phyloP scores from a whole-genome alignment of 2,329 filamentous ascomycete species.

The Aureobasidium sp. region DNA sequence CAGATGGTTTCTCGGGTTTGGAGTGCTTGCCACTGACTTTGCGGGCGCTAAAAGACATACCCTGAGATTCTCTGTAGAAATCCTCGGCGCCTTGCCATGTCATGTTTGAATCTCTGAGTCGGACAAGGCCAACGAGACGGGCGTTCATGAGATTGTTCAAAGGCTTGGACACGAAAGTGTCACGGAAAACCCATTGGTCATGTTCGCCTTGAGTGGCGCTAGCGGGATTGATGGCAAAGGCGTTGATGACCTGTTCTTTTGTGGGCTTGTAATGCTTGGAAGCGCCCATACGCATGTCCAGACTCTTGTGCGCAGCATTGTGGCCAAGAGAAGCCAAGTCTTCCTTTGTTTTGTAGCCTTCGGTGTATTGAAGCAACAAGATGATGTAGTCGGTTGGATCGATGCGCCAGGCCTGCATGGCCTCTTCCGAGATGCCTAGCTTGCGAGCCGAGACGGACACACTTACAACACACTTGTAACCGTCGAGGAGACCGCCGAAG shows the following conservation, averaged over 20 bases:
- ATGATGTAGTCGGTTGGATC: constrained; percentile 61
- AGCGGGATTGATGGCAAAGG: constrained; percentile 38
- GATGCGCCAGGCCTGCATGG: constrained; percentile 71
- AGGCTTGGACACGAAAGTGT: constrained; percentile 65
- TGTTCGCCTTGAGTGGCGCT: constrained; percentile 14
- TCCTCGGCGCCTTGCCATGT: constrained; percentile 63
- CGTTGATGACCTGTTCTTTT: constrained; percentile 44
- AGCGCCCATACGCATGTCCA: constrained; percentile 63
- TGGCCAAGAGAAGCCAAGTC: constrained; percentile 41
- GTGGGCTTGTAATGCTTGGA: constrained; percentile 68
- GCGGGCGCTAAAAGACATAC: constrained; percentile 25
- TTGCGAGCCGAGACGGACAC: constrained; percentile 64
- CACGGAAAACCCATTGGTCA: constrained; percentile 36
- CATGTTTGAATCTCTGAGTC: constrained; percentile 49
- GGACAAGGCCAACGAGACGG: constrained; percentile 53
- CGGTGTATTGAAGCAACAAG: constrained; percentile 59
- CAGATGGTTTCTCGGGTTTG: constrained; percentile 27
- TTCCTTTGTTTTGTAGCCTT: constrained; percentile 56
- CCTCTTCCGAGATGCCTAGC: constrained; percentile 66
- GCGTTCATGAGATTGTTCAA: constrained; percentile 62
- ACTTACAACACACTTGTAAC: constrained; percentile 50
- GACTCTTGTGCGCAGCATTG: constrained; percentile 28
- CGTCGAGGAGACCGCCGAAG: constrained; percentile 45
- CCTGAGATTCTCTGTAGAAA: constrained; percentile 45
- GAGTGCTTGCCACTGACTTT: constrained; percentile 35